Evolutionary conservation across 2,329 filamentous ascomycete species (phyloP), one percentile per base, ranked within the genome.

Genomic region (Fusarium pininemorale): DNA sequence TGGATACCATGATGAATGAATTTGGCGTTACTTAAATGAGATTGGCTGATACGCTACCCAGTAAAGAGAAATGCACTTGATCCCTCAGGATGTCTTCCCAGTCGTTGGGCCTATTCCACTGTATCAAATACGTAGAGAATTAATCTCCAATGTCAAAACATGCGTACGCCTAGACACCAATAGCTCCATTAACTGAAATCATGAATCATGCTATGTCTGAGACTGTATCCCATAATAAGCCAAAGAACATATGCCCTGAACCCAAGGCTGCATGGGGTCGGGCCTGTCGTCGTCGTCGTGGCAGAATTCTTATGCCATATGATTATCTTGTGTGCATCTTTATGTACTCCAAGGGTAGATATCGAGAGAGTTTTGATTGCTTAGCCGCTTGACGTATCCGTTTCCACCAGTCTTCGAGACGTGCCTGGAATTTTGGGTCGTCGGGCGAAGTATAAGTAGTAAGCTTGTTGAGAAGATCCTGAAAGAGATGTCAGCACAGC

Each of bases 401-500:
- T 54, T 73, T 75, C 82, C 82, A 83, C 82, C 82, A 83, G 30
- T 78, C 76, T 30, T 79, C 70, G 22, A 82, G 69, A n/a, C 70
- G 69, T 42, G 73, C 59, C n/a, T 77, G 63, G 48, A 80, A 83
- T 42, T 69, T 76, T 39, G 81, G 78, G 59, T 82, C 77, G 4
- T 70, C 51, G 5, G 79, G 77, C 4, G 79, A 69, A 13, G 75
- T 72, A 65, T 78, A 82, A 4, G 75, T 62, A 5, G 75, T 71
- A 66, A 79, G 79, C 24, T 74, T 78, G 51, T 76, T 71, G 13
- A 83, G 55, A 7, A 83, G 76, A 62, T 83, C 79, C 81, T 83
- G 12, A 56, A 30, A 37, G 42, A 51, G 26, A 10, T 70, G 50
- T 73, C 42, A 73, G 64, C 60, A 62, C 57, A 26, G 30, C 28